phyloP scores from a whole-genome alignment of 2,329 filamentous ascomycete species.

The Hawksworthiomyces lignivorus region DNA sequence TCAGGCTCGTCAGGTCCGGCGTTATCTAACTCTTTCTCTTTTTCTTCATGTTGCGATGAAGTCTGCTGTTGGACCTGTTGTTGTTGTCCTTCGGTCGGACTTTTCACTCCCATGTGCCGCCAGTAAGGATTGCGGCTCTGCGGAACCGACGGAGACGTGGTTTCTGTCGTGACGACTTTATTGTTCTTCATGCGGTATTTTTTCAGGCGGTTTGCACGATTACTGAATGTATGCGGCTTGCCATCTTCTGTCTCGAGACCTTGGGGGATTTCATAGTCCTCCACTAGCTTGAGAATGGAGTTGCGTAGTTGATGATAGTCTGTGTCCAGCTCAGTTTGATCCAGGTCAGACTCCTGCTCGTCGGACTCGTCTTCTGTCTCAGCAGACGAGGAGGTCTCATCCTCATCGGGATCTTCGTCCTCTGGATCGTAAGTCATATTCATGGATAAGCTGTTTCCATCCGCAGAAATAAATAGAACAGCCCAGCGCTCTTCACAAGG shows the following conservation, averaged over 20 bases:
- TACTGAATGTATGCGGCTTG: constrained; percentile 57
- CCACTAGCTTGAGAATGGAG: constrained; percentile 70
- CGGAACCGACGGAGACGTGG: constrained; percentile 21
- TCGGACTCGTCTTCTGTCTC: constrained; percentile 52
- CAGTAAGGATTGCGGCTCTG: constrained; percentile 46
- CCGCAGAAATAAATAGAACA: constrained; percentile 67
- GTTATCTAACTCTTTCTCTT: not conserved
- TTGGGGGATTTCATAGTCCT: constrained; percentile 74
- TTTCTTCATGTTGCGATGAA: not conserved
- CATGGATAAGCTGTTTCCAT: constrained; percentile 62
- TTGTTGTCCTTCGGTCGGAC: not conserved
- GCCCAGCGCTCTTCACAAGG: constrained; percentile 80
- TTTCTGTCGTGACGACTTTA: constrained; percentile 44
- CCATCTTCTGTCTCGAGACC: constrained; percentile 52
- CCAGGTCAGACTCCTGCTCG: constrained; percentile 52
- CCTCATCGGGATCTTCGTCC: constrained; percentile 51
- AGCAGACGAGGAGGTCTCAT: constrained; percentile 53
- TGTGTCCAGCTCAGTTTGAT: constrained; percentile 59
- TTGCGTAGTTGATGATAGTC: constrained; percentile 76
- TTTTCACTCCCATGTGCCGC: not conserved
- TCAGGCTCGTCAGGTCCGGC: constrained; percentile 26
- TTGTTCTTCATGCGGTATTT: constrained; percentile 56
- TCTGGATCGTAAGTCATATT: constrained; percentile 67
- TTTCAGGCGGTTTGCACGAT: constrained; percentile 55
- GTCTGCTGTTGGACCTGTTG: not conserved